Conservation (phyloP, 768 basidiomycete species). For the Termitomyces sp. region DNA sequence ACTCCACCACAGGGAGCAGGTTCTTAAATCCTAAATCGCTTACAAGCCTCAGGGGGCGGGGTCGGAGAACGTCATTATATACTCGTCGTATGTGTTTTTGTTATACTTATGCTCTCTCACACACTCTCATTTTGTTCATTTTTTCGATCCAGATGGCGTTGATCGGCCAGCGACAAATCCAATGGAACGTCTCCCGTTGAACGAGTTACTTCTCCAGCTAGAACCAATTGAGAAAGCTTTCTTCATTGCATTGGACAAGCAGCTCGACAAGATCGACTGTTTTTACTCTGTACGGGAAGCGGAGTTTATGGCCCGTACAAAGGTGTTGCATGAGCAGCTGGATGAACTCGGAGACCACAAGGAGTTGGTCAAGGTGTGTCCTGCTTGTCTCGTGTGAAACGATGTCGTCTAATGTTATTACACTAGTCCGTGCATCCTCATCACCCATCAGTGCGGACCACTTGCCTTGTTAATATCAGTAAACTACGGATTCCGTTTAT, state of each 20-base stretch:
- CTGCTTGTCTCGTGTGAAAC: background rate
- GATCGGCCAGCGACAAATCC: constrained; percentile 15
- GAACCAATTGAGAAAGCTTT: constrained; percentile 64
- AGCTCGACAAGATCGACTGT: constrained; percentile 80
- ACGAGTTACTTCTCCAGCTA: constrained; percentile 51
- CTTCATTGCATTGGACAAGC: constrained; percentile 71
- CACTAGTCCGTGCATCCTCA: constrained; percentile 15
- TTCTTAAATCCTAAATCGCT: constrained; percentile 2
- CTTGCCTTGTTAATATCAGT: constrained; percentile 5
- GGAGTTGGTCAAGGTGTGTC: constrained; percentile 50
- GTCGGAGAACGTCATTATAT: background rate
- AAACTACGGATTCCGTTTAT: background rate
- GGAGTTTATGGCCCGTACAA: constrained; percentile 49
- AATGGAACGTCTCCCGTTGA: constrained; percentile 34
- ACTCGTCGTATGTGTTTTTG: background rate
- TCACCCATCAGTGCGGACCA: constrained; percentile 9
- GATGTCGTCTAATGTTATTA: background rate
- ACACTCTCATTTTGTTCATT: background rate
- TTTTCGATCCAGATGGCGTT: background rate
- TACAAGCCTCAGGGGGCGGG: background rate
- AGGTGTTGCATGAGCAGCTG: constrained; percentile 63
- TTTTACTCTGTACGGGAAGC: constrained; percentile 78
- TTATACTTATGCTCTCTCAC: background rate
- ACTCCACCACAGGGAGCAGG: background rate
- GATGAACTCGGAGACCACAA: constrained; percentile 71